phyloP scores from a whole-genome alignment of 768 basidiomycete genomes.

The Cubamyces lactineus region DNA sequence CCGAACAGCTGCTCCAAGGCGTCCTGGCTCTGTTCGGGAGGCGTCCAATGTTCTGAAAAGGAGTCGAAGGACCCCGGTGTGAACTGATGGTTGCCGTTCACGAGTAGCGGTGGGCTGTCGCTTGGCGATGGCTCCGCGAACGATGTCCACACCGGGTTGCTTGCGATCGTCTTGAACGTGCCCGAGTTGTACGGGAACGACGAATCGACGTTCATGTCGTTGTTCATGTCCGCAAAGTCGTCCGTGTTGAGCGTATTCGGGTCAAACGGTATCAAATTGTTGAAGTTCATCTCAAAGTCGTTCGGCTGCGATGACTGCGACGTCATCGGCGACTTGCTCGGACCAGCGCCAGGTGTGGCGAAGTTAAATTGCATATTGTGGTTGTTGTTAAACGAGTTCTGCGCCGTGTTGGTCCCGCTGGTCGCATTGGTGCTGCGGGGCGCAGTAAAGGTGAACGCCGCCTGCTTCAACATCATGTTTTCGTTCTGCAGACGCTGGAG shows the following conservation, averaged over 20 bases:
- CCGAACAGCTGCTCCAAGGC: slow-evolving; percentile 53
- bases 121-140: slow-evolving; percentile 51
- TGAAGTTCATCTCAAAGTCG: slow-evolving; percentile 43
- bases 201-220: slow-evolving; percentile 61
- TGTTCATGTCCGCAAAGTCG: slow-evolving; percentile 51
- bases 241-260: slow-evolving; percentile 71
- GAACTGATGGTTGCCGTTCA: slow-evolving; percentile 19
- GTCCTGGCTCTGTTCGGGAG: slow-evolving; percentile 36
- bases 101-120: slow-evolving; percentile 27
- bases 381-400: slow-evolving; percentile 21
- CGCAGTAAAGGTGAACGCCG: slow-evolving; percentile 82
- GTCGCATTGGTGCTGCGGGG: slow-evolving; percentile 45
- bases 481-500: slow-evolving; percentile 84
- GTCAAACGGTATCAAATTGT: slow-evolving; percentile 70
- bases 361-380: slow-evolving; percentile 28
- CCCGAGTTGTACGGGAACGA: slow-evolving; percentile 52
- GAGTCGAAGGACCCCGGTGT: slow-evolving; percentile 27
- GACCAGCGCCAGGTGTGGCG: slow-evolving; percentile 33
- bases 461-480: slow-evolving; percentile 79
- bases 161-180: slow-evolving; percentile 80
- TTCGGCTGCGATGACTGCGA: slow-evolving; percentile 22
- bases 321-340: slow-evolving; percentile 27
- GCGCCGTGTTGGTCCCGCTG: slow-evolving; percentile 25
- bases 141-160: slow-evolving; percentile 86
- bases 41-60: slow-evolving; percentile 29